Evolutionary conservation across 2,329 filamentous ascomycete species (phyloP), one percentile per base, ranked within the genome.

Genomic region (Tolypocladium nubicola): DNA sequence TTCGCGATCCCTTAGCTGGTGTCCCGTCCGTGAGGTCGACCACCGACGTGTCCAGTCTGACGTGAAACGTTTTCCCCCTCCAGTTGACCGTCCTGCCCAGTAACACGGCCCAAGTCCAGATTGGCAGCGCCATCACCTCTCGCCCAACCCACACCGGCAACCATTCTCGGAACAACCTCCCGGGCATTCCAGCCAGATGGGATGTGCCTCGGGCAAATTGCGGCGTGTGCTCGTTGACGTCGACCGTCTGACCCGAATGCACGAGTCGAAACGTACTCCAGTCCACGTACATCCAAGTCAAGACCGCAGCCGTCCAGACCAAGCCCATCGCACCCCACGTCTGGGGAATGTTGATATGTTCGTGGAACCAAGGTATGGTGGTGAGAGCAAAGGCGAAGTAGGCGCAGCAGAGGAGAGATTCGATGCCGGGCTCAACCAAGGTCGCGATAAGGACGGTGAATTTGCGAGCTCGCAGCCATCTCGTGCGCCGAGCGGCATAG

Each of bases 391-490:
- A 96, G 1, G 90, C 82, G 49, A 91, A 84, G 66, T 95, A 91
- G 0, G 86, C 73, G 26, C 87, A 90, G 72, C 91, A 97, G 0
- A 97, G 68, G 39, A 99, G 81, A 35, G 87, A 88, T 71, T 99
- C 94, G 0, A 95, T 91, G 2, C 91, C 92, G 0, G 93, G 94
- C 68, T 99, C 94, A 3, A 97, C 89, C 1, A 97, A 76, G 0
- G 95, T 97, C 0, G 94, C 95, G 0, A 88, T 77, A 1, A 90
- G 80, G 16, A 99, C 94, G 0, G 93, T 97, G 76, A 90, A 97
- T 71, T 99, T 99, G 52, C 94, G 81, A 1, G 96, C 95, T 7
- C 94, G 84, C 30, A 97, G 77, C 94, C 94, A 99, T 55, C 94
- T 83, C 4, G 92, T 86, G 30, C 94, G 82, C 14, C 94, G 85